Percentiles rank a stretch among this genome's conserved stretches.
These are phyloP conservation scores for Ophiognomonia clavigignenti-juglandacearum DNA, from an alignment of 2,329 filamentous ascomycete genomes.

Conservation along the genomic window DNA sequence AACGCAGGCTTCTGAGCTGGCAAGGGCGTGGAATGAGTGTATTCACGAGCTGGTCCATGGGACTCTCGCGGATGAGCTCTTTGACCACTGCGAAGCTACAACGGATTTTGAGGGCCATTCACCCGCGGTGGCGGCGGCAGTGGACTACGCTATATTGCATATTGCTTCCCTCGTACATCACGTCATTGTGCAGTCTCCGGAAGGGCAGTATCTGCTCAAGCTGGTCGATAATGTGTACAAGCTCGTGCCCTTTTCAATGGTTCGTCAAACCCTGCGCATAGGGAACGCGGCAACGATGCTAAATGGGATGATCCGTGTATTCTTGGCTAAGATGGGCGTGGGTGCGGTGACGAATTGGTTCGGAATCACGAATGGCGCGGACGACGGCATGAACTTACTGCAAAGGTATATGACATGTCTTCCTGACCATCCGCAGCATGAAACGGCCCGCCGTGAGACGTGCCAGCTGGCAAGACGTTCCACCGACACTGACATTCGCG, in stretches of 20 bases:
- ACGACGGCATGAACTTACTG: slow-evolving; percentile 77
- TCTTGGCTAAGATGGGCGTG: slow-evolving; percentile 74
- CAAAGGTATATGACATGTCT: slow-evolving; percentile 54
- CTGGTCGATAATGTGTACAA: slow-evolving; percentile 66
- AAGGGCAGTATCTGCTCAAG: slow-evolving; percentile 69
- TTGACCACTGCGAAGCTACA: slow-evolving; percentile 55
- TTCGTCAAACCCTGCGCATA: slow-evolving; percentile 68
- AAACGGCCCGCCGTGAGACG: too few relatives aligned
- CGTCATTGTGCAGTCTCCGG: slow-evolving; percentile 66
- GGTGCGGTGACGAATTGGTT: slow-evolving; percentile 75
- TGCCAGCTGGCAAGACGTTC: too few relatives aligned
- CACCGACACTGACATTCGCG: too few relatives aligned
- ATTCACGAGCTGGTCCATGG: slow-evolving; percentile 65
- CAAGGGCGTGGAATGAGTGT: slow-evolving; percentile 61
- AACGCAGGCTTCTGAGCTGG: slow-evolving; percentile 54
- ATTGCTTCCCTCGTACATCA: slow-evolving; percentile 71
- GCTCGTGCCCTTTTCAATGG: slow-evolving; percentile 65
- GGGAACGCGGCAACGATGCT: slow-evolving; percentile 82
- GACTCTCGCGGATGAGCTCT: slow-evolving; percentile 59
- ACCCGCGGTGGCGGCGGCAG: slow-evolving; percentile 55
- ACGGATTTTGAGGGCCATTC: slow-evolving; percentile 61
- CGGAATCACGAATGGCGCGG: slow-evolving; percentile 63
- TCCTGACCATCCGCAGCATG: too few relatives aligned
- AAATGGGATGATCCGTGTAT: slow-evolving; percentile 64
- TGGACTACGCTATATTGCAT: slow-evolving; percentile 64